Evolutionary conservation across 2,329 filamentous ascomycete genomes (phyloP).

Genomic region (Verticillium longisporum): DNA sequence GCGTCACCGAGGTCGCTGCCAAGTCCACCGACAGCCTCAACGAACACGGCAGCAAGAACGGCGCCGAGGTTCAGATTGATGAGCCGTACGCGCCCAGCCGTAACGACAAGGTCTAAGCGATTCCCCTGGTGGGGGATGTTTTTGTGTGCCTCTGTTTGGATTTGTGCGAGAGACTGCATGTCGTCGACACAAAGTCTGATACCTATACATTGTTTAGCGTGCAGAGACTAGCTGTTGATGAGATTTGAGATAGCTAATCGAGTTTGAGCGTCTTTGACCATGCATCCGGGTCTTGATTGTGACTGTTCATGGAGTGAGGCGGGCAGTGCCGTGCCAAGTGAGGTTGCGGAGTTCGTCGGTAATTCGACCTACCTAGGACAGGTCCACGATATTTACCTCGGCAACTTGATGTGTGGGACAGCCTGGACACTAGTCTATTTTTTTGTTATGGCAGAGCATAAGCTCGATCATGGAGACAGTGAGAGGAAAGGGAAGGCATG

Average conservation of each 20-base stretch:
- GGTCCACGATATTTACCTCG: too few species aligned
- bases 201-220: neutral
- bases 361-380: too few species aligned
- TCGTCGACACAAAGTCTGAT: neutral
- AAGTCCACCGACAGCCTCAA: neutral
- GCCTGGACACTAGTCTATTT: too few species aligned
- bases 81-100: neutral
- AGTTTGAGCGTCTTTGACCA: neutral
- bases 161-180: neutral
- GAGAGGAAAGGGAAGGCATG: too few species aligned
- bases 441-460: too few species aligned
- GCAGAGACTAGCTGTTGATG: neutral
- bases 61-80: slow-evolving; percentile 1
- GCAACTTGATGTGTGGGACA: too few species aligned
- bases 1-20: neutral
- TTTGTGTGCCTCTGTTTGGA: neutral
- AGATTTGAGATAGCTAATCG: neutral
- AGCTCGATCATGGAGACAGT: too few species aligned
- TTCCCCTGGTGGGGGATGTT: neutral
- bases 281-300: neutral
- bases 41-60: neutral
- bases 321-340: neutral
- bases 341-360: too few species aligned
- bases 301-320: neutral
- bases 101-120: neutral